Evolutionary conservation across 2,329 filamentous ascomycete genomes (phyloP), one percentile per base, ranked within the genome.

Genomic region (Ilyonectria sp.): DNA sequence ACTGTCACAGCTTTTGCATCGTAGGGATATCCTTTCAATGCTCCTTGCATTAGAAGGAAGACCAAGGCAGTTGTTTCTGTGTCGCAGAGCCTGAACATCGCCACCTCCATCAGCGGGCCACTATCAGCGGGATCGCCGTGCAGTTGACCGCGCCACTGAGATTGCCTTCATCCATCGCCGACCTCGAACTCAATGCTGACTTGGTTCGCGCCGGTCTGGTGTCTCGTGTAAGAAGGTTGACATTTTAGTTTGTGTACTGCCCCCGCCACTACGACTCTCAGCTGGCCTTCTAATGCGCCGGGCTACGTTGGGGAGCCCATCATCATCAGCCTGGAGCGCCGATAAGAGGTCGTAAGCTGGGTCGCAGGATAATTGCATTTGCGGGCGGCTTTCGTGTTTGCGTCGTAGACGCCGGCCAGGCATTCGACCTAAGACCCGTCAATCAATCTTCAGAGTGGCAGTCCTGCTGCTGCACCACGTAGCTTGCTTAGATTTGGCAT

Each of bases 301-400:
- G 33, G 11, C 40, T 17, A 49, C 47, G 17, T 53, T 54, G 47
- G 23, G 10, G 23, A 44, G n/a, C 15, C 17, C 4, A 17, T 33
- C 33, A 43, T 23, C 43, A 50, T 47, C 46, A n/a, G 17, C 40
- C 15, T 44, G 31, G 50, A 49, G 11, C 59, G 58, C 26, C 29
- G 56, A 43, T 19, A 65, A 31, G 40, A 35, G 59, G 63, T 49
- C 63, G 44, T 57, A 44, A 29, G 47, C n/a, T 19, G 17, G 63
- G 63, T 49, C 63, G 63, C 63, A 61, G 63, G 35, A 50, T 52
- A 29, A 56, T 65, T 56, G 26, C 52, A 35, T 23, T 33, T 65
- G 50, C 44, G 63, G 57, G 56, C 56, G 63, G 29, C 26, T 43
- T 57, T 61, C 23, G 19, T 35, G 44, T 23, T 52, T 65, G 23